Evolutionary conservation across 208 protist genomes (phyloP), one percentile per base, ranked within the genome.

Genomic region (Trypanosoma melophagium): DNA sequence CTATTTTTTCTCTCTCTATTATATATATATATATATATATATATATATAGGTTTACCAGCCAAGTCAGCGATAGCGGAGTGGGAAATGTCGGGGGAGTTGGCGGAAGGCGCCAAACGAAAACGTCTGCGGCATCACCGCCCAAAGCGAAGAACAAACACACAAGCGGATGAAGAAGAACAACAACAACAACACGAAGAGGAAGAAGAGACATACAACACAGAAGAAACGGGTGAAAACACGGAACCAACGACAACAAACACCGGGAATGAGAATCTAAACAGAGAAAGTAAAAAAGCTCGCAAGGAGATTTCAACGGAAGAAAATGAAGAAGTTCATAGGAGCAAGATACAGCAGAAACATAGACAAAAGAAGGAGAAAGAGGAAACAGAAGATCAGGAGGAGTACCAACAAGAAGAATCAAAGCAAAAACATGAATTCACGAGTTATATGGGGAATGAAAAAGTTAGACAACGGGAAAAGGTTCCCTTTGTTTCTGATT

Each of bases 401-500:
- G 42, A 44, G 45, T 0, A 19, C 45, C 9, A 35, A 56, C 4
- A 45, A 44, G 8, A 42, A 25, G 45, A 53, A 17, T 19, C 57
- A 19, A 47, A 47, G 9, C 9, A 44, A 44, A 14, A 7, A 44
- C 7, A 2, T 47, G 40, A 13, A 7, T 22, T 7, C 2, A 28
- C 4, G 14, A 52, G 40, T n/a, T 25, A 40, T 22, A 52, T 47
- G 42, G 63, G 49, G 5, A 21, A 41, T 8, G 41, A 51, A 31
- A 61, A 42, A 12, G 21, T 45, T 17, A 53, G 66, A 22, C 35
- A 66, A 52, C 47, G 28, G 22, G 58, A 85, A 22, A 76, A 80
- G 28, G 70, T 85, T 41, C 69, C 82, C 0, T 63, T 70, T 40
- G 85, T 90, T 16, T 89, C 78, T 12, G 86, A 96, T 71, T 96